These are phyloP conservation scores for Tylopilus subfusipes DNA, from an alignment of 768 basidiomycete species.

Conservation along the genomic window DNA sequence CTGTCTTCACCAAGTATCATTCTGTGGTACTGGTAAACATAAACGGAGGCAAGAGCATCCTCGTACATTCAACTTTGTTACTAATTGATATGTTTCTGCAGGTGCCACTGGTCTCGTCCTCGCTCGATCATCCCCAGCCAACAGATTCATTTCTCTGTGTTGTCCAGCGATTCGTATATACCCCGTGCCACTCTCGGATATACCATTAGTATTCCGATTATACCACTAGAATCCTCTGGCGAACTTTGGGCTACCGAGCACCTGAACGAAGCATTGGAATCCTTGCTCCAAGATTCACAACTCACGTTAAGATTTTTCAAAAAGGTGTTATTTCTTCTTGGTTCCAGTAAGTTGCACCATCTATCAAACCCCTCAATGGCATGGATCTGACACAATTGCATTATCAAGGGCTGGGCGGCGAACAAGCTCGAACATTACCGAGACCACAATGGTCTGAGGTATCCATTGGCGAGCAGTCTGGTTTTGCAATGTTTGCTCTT, in stretches of 20 bases:
- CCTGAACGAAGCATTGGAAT: not conserved
- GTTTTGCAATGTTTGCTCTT: not conserved
- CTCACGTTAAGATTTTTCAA: not conserved
- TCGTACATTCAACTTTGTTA: no score
- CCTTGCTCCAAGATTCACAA: not conserved
- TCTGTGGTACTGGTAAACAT: slow-evolving; percentile 8
- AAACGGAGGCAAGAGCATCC: not conserved
- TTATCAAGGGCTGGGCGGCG: not conserved
- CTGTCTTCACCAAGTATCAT: slow-evolving; percentile 7
- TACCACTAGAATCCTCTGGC: not conserved
- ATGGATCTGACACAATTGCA: not conserved
- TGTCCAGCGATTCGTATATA: not conserved
- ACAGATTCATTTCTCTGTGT: not conserved
- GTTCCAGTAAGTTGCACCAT: not conserved
- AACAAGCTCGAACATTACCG: not conserved
- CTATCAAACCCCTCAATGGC: not conserved
- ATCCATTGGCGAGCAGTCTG: not conserved
- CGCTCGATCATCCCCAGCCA: slow-evolving; percentile 3
- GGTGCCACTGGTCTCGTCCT: not conserved
- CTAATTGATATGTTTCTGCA: not conserved
- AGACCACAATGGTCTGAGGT: not conserved
- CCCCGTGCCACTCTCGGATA: not conserved
- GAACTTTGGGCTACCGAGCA: not conserved
- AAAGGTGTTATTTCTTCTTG: slow-evolving; percentile 1
- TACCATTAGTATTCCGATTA: not conserved